phyloP scores from a whole-genome alignment of 2,329 filamentous ascomycete genomes.

The Neonectria neomacrospora region DNA sequence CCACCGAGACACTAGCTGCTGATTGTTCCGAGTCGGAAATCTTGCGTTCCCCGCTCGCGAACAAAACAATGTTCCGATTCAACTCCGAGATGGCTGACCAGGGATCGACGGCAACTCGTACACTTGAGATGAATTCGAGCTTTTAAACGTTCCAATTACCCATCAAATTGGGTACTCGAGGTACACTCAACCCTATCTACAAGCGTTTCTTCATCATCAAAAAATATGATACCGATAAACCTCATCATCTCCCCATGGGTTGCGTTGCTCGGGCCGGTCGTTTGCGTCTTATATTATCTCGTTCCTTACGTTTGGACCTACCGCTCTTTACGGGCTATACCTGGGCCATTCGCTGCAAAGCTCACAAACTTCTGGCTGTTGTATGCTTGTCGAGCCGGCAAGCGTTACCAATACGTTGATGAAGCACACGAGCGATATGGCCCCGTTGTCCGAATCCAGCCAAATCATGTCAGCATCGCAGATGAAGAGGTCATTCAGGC shows the following conservation, averaged over 20 bases:
- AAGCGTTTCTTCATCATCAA: neutral
- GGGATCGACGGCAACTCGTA: neutral
- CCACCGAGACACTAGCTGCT: neutral
- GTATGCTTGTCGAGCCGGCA: slow-evolving; percentile 70
- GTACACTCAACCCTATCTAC: neutral
- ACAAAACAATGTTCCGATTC: neutral
- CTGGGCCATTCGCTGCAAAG: slow-evolving; percentile 69
- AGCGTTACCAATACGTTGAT: slow-evolving; percentile 72
- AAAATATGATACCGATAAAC: neutral
- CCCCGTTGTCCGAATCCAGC: slow-evolving; percentile 82
- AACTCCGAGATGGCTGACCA: neutral
- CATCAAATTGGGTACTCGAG: neutral
- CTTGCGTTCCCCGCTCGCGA: neutral
- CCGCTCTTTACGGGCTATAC: slow-evolving; percentile 52
- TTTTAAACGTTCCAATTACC: neutral
- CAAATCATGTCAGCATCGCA: slow-evolving; percentile 83
- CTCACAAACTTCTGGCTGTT: slow-evolving; percentile 87
- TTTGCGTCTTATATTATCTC: neutral
- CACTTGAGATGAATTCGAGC: neutral
- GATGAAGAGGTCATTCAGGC: slow-evolving; percentile 78
- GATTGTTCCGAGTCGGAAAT: neutral
- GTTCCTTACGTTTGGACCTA: neutral
- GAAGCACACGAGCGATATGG: slow-evolving; percentile 79
- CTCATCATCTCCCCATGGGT: neutral
- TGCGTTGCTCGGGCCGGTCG: neutral